Base-by-base conservation (phyloP, 129 eudicot genomes). In the Solidago caesia region DNA sequence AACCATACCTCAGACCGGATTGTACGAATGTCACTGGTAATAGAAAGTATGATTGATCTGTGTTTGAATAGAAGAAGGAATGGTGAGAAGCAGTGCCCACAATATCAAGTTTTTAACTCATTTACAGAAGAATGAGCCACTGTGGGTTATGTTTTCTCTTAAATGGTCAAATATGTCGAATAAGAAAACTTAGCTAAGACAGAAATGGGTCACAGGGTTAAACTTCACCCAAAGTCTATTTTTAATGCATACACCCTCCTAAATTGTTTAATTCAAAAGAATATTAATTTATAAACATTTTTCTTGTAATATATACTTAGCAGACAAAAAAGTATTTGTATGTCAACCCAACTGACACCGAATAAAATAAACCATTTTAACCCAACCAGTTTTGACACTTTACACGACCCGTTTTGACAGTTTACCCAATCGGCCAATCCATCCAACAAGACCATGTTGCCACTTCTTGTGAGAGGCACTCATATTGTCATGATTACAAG, bases 11-110 rank as follows among this genome's bases (percentile, higher is more conserved):
- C 97, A 73, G 99, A 86, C 47, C 87, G 89, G 77, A 95, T 95
- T 52, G 94, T 91, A 71, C 99, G 96, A 73, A 95, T 91, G 77
- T 95, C 99, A 79, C 99, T 91, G 46, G 96, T 95, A 76, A 95
- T 89, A 47, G 99, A 85, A 47, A 95, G 84, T 78, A 95, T 89
- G 43, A 95, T 80, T 41, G 99, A 95, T 80, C 97, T 92, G 88
- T 49, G 70, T 15, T 39, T 49, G 74, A 57, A 8, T 33, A 70
- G 41, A 62, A 51, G 59, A 63, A 4, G 47, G 60, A 16, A 73
- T 27, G 44, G 74, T 79, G 74, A 77, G 69, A 74, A 44, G 7
- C 58, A 41, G 25, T 76, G 62, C 6, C 27, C 2, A 9, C 39
- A 55, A 55, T n/a, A 55, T 55, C 4, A 9, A 55, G 60, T 55